Conservation (phyloP, 352 stramenopile species). For the Ophiocytium majus region DNA sequence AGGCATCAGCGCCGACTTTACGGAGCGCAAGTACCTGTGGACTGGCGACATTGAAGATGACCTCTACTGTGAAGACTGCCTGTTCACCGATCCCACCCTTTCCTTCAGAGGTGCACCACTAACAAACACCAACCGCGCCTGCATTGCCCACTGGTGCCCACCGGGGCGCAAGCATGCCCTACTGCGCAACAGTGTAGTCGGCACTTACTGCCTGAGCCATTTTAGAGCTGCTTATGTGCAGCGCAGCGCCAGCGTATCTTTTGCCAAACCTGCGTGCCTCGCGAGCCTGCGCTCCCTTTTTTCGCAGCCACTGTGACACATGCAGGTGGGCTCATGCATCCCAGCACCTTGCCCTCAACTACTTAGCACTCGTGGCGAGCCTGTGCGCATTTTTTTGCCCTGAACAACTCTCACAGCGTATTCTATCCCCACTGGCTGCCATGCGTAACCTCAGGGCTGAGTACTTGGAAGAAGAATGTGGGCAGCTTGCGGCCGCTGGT, state of each 20-base stretch:
- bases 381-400: not conserved
- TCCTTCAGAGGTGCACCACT: conserved; percentile 45
- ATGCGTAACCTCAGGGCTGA: conserved; percentile 29
- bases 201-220: too few species aligned
- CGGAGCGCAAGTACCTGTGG: conserved; percentile 47
- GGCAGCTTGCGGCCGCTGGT: conserved; percentile 47
- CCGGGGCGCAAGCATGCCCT: too few species aligned
- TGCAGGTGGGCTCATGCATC: too few species aligned
- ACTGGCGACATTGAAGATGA: conserved; percentile 48
- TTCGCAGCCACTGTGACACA: not conserved
- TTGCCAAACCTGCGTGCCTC: not conserved
- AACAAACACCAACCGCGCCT: too few species aligned
- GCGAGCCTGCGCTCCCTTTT: not conserved
- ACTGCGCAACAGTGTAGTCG: too few species aligned
- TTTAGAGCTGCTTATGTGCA: too few species aligned
- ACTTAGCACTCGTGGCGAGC: not conserved
- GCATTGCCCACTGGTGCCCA: too few species aligned
- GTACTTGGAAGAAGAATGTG: conserved; percentile 53
- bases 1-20: not conserved
- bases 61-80: conserved; percentile 51
- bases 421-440: not conserved
- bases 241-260: not conserved
- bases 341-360: not conserved
- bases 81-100: conserved; percentile 52
- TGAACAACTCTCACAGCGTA: not conserved